Percentiles rank a stretch among this genome's conserved stretches.
These are phyloP conservation scores for Cymbopogon flexuosus DNA, from an alignment of 202 grass and related monocot genomes.

Conservation along the genomic window DNA sequence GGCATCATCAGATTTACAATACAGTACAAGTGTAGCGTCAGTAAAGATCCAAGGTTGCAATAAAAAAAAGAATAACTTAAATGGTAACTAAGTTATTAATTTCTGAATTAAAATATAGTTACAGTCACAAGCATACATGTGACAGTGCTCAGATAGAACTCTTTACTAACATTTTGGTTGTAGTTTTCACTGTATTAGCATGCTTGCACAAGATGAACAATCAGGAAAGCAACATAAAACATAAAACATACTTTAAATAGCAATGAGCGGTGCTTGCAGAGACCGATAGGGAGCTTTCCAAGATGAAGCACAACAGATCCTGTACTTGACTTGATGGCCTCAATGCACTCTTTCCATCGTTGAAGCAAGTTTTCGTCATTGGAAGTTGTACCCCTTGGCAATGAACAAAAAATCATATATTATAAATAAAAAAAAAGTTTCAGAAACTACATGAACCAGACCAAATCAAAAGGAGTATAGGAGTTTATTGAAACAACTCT, in stretches of 20 bases:
- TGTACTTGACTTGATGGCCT: slow-evolving; percentile 57
- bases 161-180: not conserved
- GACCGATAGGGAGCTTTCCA: slow-evolving; percentile 73
- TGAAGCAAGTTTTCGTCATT: slow-evolving; percentile 63
- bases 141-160: not conserved
- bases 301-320: slow-evolving; percentile 61
- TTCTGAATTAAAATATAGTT: not conserved
- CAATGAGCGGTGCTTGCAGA: slow-evolving; percentile 90
- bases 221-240: not conserved
- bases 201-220: slow-evolving; percentile 12
- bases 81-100: not conserved
- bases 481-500: slow-evolving; percentile 16
- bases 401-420: slow-evolving; percentile 1
- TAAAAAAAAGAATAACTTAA: not conserved
- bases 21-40: not conserved
- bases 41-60: slow-evolving; percentile 11
- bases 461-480: not conserved
- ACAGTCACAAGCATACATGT: not conserved
- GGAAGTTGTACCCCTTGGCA: slow-evolving; percentile 49
- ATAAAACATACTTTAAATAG: slow-evolving; percentile 67
- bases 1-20: too few species aligned
- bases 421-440: not conserved
- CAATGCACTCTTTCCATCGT: slow-evolving; percentile 63
- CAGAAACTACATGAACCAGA: not conserved
- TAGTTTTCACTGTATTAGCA: not conserved